Conservation (phyloP, 1,284 basidiomycete species). For the Termitomyces sp. region DNA sequence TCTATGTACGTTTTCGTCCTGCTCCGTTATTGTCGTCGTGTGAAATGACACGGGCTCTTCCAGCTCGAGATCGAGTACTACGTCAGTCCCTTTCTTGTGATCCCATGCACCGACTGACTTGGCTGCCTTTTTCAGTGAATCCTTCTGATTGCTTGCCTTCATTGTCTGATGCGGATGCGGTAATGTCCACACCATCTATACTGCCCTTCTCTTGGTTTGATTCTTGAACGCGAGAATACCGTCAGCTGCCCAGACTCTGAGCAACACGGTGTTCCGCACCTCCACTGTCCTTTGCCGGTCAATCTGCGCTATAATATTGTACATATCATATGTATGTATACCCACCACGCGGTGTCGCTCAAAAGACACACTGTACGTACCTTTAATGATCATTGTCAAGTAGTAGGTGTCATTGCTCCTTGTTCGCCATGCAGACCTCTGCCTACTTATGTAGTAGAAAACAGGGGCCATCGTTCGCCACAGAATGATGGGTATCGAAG, state of each 20-base stretch:
- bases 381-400: slow-evolving; percentile 7
- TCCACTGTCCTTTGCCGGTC: neutral
- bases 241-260: slow-evolving; percentile 5
- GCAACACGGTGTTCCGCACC: neutral
- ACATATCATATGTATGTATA: neutral
- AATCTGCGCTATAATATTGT: neutral
- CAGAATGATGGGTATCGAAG: no score
- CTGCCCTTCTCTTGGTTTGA: slow-evolving; percentile 2
- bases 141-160: neutral
- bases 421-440: neutral
- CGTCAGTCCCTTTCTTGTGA: slow-evolving; percentile 28
- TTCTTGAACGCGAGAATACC: slow-evolving; percentile 9
- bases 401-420: neutral
- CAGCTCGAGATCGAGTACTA: slow-evolving; percentile 82
- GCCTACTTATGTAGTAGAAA: no score
- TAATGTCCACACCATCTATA: neutral
- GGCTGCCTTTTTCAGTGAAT: slow-evolving; percentile 12
- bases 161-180: neutral
- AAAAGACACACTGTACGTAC: neutral
- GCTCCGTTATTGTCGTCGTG: neutral
- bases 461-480: neutral
- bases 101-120: slow-evolving; percentile 2
- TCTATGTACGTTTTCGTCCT: slow-evolving; percentile 65
- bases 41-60: slow-evolving; percentile 9
- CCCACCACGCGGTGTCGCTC: neutral